These are phyloP conservation scores for Oryza brachyantha DNA, from an alignment of 176 grass and related monocot species.

Conservation along the genomic window DNA sequence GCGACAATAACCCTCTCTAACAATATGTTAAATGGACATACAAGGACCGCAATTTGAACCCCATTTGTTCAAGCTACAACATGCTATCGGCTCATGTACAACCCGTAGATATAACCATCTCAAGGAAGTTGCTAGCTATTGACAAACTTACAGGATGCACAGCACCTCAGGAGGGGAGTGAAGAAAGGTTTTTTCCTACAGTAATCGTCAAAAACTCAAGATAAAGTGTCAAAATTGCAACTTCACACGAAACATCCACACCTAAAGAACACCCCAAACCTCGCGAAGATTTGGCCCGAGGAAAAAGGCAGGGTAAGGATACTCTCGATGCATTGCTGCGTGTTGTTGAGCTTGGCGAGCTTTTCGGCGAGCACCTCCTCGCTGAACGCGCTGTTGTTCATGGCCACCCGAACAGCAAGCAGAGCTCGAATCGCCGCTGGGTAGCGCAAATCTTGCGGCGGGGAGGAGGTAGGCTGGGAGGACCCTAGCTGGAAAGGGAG, in stretches of 20 bases:
- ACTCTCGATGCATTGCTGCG: conserved; percentile 99
- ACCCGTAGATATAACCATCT: conserved; percentile 6
- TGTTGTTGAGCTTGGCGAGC: conserved; percentile 95
- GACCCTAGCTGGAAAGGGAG: background rate
- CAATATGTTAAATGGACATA: background rate
- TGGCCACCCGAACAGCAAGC: conserved; percentile 38
- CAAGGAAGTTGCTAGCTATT: conserved; percentile 11
- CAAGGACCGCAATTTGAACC: too few species aligned
- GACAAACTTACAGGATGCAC: background rate
- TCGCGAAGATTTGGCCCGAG: background rate
- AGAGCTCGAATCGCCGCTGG: conserved; percentile 29
- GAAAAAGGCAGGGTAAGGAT: conserved; percentile 57
- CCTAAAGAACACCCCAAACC: conserved; percentile 17
- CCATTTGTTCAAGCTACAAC: too few species aligned
- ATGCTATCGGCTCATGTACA: too few species aligned
- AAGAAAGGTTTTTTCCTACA: background rate
- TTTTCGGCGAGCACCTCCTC: conserved; percentile 89
- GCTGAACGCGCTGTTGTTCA: conserved; percentile 82
- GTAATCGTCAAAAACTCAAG: background rate
- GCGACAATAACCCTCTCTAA: conserved; percentile 1
- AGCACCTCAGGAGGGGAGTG: background rate
- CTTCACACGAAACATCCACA: background rate
- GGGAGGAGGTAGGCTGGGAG: background rate
- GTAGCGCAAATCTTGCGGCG: conserved; percentile 6
- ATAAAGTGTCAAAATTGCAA: conserved; percentile 18